Percentiles rank a stretch among this genome's conserved stretches.
Evolutionary conservation across 1,139 yeast species (phyloP).

Genomic region (Pichia sp.): DNA sequence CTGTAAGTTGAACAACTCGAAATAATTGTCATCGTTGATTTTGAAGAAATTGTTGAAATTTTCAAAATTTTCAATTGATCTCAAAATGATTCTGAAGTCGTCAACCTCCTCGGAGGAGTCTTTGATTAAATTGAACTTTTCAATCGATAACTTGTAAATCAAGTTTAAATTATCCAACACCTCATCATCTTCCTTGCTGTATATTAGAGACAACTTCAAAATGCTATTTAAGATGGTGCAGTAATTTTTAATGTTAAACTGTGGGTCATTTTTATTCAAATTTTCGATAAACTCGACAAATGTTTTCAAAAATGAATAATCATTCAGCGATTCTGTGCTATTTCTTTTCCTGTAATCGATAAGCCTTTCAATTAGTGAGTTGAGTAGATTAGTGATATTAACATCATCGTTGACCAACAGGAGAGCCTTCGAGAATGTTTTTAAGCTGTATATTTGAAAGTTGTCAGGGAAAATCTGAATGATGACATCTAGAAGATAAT

Average conservation of each 20-base stretch:
- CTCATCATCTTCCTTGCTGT: conserved; percentile 56
- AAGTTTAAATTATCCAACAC: conserved; percentile 56
- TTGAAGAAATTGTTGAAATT: conserved; percentile 31
- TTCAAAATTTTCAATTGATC: conserved; percentile 47
- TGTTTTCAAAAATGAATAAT: conserved; percentile 44
- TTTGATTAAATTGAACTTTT: conserved; percentile 38
- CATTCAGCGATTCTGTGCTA: conserved; percentile 21
- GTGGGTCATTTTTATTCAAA: conserved; percentile 55
- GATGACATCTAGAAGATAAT: conserved; percentile 80
- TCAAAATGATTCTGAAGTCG: conserved; percentile 53
- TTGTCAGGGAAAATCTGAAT: conserved; percentile 94
- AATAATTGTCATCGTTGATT: conserved; percentile 38
- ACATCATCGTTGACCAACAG: conserved; percentile 57
- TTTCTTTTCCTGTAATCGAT: conserved; percentile 43
- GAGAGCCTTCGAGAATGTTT: conserved; percentile 60
- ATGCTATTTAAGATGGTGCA: conserved; percentile 63
- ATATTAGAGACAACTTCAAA: conserved; percentile 47
- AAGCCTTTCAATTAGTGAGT: conserved; percentile 70
- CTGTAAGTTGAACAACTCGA: conserved; percentile 41
- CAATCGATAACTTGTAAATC: conserved; percentile 56
- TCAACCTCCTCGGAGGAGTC: conserved; percentile 32
- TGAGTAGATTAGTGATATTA: conserved; percentile 60
- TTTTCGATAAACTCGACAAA: conserved; percentile 65
- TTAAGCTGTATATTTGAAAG: conserved; percentile 76
- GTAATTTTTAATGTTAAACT: conserved; percentile 61